Evolutionary conservation across 2,329 filamentous ascomycete genomes (phyloP), one percentile per base, ranked within the genome.

Genomic region (Aspergillus sp.): DNA sequence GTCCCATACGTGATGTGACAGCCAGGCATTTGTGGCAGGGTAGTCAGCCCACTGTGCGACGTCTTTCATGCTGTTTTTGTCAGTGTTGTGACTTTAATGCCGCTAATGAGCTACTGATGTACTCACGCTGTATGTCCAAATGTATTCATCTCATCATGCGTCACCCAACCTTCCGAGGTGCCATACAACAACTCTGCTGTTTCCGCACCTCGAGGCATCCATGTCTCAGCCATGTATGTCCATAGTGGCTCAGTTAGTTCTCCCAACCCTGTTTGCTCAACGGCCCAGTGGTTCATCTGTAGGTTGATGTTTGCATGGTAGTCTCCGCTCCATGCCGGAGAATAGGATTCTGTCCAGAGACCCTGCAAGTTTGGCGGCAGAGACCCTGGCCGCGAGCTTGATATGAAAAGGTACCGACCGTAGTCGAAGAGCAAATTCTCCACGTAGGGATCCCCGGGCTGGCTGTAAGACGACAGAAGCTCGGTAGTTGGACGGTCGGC

Each of bases 231-330:
- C 72, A 87, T 85, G 58, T 83, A 85, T 7, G 81, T 72, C 79
- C 82, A 87, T 0, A 85, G 69, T 0, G 81, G 78, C 0, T 71
- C 68, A 54, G 81, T 78, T 0, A 81, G 72, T 2, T 72, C 72
- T 0, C 76, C 78, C 0, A 86, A 71, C 0, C 83, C 84, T 0
- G 82, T 84, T 59, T 84, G 81, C 36, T 85, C 82, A 0, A 79
- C 79, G 0, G 72, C 76, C 85, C 85, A 87, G 65, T 87, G 80
- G 60, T 87, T 87, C 85, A 87, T 87, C 63, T 87, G 83, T 0
- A 87, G 59, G 59, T 87, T 87, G 66, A 87, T 86, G 62, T 87
- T 84, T 41, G 80, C 76, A 55, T 86, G 84, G 58, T 86, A 87
- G 64, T 87, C 84, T 2, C 76, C 80, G 12, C 79, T 78, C 85